Evolutionary conservation across 805 yeast species (phyloP).

Genomic region (Saccharomycopsis javanensis): DNA sequence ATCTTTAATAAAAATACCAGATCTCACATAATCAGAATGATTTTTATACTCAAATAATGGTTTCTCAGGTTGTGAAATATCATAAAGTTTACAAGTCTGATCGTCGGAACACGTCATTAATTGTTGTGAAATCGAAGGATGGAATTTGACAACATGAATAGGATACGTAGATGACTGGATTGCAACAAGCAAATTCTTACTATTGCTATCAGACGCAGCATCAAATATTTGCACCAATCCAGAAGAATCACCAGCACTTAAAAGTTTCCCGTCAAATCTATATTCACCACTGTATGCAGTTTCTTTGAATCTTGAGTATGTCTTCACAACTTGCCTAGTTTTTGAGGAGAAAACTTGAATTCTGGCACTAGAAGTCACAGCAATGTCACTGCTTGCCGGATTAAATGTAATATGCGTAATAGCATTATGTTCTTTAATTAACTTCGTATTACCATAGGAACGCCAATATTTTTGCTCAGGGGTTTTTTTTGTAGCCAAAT

Average conservation of each 20-base stretch:
- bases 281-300: conserved; percentile 88
- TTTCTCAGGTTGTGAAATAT: conserved; percentile 65
- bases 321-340: conserved; percentile 82
- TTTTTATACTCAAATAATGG: conserved; percentile 56
- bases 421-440: conserved; percentile 89
- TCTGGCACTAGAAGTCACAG: conserved; percentile 83
- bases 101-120: conserved; percentile 88
- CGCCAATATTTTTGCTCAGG: conserved; percentile 95
- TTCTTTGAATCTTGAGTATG: conserved; percentile 81
- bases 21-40: conserved; percentile 82
- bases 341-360: conserved; percentile 90
- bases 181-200: conserved; percentile 70
- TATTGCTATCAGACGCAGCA: conserved; percentile 41
- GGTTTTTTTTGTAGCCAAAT: conserved; percentile 73
- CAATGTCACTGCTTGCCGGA: conserved; percentile 83
- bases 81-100: conserved; percentile 74
- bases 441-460: conserved; percentile 72
- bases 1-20: conserved; percentile 66
- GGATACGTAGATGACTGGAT: conserved; percentile 80
- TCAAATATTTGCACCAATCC: conserved; percentile 90
- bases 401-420: conserved; percentile 82
- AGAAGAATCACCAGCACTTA: conserved; percentile 92
- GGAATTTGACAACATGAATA: conserved; percentile 88
- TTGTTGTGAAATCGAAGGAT: conserved; percentile 64
- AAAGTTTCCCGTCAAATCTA: conserved; percentile 80